These are phyloP conservation scores for Cryphonectria carpinicola DNA, from an alignment of 2,329 filamentous ascomycete species.

Conservation along the genomic window DNA sequence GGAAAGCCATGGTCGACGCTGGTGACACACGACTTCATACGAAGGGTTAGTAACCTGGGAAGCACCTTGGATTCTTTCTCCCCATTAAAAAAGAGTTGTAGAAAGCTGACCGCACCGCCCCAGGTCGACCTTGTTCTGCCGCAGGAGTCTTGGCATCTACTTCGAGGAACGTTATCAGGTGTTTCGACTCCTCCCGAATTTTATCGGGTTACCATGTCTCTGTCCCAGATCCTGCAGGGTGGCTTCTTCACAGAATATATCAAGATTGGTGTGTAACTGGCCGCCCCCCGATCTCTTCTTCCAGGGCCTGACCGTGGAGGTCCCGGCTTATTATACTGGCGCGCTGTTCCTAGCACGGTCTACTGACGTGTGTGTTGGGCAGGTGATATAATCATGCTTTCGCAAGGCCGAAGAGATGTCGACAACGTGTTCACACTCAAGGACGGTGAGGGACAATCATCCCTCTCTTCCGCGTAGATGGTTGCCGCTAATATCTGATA, in stretches of 20 bases:
- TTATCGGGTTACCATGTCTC: slow-evolving; percentile 71
- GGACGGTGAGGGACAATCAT: slow-evolving; percentile 56
- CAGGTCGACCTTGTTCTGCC: slow-evolving; percentile 76
- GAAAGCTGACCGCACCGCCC: neutral
- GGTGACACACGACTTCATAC: slow-evolving; percentile 65
- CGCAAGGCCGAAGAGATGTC: slow-evolving; percentile 70
- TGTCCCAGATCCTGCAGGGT: slow-evolving; percentile 71
- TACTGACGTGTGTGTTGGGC: neutral
- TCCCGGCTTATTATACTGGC: neutral
- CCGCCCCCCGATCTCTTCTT: slow-evolving; percentile 50
- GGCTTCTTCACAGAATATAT: slow-evolving; percentile 85
- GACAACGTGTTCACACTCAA: slow-evolving; percentile 74
- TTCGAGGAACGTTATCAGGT: slow-evolving; percentile 56
- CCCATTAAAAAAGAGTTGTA: neutral
- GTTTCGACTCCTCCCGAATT: slow-evolving; percentile 51
- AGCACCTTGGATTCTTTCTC: neutral
- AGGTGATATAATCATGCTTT: slow-evolving; percentile 85
- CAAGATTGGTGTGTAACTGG: slow-evolving; percentile 53
- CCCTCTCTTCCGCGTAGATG: slow-evolving; percentile 12
- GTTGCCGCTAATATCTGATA: slow-evolving; percentile 37
- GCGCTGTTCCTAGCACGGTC: neutral
- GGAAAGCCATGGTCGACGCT: slow-evolving; percentile 78
- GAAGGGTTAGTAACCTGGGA: slow-evolving; percentile 57
- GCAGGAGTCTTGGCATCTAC: slow-evolving; percentile 58
- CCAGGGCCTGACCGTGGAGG: slow-evolving; percentile 8